Evolutionary conservation across 805 yeast genomes (phyloP).

Genomic region (Kregervanrija delftensis): DNA sequence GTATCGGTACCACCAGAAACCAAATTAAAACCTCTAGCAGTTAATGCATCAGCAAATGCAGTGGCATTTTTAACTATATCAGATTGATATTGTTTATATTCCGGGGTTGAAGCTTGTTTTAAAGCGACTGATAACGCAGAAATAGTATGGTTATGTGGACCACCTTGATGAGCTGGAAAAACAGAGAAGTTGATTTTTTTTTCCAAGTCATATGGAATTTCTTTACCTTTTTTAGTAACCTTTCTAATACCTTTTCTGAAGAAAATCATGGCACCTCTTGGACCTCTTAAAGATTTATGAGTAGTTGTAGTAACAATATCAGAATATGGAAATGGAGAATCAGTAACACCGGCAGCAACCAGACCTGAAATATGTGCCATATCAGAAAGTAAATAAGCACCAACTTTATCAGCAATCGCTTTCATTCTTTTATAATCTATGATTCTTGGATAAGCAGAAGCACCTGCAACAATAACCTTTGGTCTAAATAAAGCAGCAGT

Average conservation of each 20-base stretch:
- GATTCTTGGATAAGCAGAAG: constrained; percentile 90
- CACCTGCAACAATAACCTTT: constrained; percentile 91
- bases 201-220: constrained; percentile 80
- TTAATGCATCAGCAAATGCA: constrained; percentile 64
- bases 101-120: constrained; percentile 86
- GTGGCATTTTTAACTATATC: constrained; percentile 78
- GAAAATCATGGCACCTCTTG: constrained; percentile 98
- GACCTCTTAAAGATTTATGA: constrained; percentile 96
- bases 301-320: constrained; percentile 98
- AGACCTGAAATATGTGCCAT: constrained; percentile 98
- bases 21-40: constrained; percentile 58
- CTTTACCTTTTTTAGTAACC: constrained; percentile 79
- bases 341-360: constrained; percentile 89
- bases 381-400: constrained; percentile 87
- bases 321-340: constrained; percentile 87
- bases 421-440: constrained; percentile 89
- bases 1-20: constrained; percentile 95
- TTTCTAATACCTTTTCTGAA: constrained; percentile 91
- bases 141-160: constrained; percentile 98
- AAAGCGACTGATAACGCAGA: constrained; percentile 93
- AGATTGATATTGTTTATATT: constrained; percentile 79
- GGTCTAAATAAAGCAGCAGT: constrained; percentile 88
- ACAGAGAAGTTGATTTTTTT: constrained; percentile 91
- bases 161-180: constrained; percentile 99
- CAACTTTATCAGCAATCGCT: constrained; percentile 85